Evolutionary conservation across 1,139 yeast genomes (phyloP).

Genomic region (Debaryomycetaceae sp.): DNA sequence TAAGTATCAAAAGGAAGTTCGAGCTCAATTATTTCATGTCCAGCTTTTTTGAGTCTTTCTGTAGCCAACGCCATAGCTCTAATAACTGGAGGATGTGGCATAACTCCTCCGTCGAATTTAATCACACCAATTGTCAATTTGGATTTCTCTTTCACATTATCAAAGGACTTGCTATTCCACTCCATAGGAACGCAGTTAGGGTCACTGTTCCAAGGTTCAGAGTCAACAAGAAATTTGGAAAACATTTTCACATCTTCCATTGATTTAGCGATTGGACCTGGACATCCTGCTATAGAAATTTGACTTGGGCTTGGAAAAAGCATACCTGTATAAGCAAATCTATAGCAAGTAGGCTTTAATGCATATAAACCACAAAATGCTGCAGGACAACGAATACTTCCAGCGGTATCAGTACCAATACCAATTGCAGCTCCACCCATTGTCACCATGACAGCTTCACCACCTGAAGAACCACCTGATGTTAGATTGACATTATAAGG

Average conservation of each 20-base stretch:
- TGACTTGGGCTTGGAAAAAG: constrained; percentile 17
- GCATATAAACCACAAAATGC: constrained; percentile 27
- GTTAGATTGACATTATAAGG: constrained; percentile 52
- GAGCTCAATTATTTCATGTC: constrained; percentile 16
- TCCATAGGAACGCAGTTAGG: constrained; percentile 6
- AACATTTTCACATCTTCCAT: neutral
- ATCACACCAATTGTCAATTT: neutral
- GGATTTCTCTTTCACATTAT: neutral
- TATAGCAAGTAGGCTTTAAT: constrained; percentile 16
- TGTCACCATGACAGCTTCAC: constrained; percentile 24
- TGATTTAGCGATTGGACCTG: neutral
- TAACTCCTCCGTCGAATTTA: constrained; percentile 9
- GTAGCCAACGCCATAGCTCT: constrained; percentile 12
- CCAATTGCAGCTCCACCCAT: constrained; percentile 24
- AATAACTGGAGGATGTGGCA: constrained; percentile 16
- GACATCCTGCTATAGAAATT: constrained; percentile 8
- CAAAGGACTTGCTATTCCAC: neutral
- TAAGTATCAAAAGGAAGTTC: constrained; percentile 9
- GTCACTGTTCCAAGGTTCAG: constrained; percentile 12
- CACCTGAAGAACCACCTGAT: constrained; percentile 41
- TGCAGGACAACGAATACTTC: constrained; percentile 26
- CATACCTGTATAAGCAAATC: constrained; percentile 12
- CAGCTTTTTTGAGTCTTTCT: constrained; percentile 10
- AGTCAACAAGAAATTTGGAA: constrained; percentile 14
- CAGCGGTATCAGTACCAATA: constrained; percentile 29